Conservation (phyloP, 345 rosid species). For the Dipteronia dyeriana region DNA sequence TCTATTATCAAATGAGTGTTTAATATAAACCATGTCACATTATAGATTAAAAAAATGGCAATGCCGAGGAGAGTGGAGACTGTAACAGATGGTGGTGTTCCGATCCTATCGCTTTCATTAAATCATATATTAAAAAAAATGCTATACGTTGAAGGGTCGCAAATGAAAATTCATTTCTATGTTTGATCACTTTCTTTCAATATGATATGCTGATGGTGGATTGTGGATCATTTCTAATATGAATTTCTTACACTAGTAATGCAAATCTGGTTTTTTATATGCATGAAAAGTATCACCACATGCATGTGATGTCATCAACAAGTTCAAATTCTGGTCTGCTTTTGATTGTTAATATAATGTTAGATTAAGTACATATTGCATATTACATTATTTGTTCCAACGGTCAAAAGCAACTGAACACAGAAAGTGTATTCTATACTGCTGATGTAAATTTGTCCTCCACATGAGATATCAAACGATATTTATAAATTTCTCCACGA, state of each 20-base stretch:
- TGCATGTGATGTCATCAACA: neutral
- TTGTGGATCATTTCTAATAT: constrained; percentile 14
- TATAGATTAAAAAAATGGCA: neutral
- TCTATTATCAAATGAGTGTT: too few species aligned
- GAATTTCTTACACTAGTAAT: neutral
- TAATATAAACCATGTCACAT: neutral
- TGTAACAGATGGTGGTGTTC: neutral
- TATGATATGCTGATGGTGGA: constrained; percentile 28
- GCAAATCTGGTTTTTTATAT: neutral
- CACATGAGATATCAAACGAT: neutral
- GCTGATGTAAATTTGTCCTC: neutral
- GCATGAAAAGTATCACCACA: neutral
- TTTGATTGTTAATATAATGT: neutral
- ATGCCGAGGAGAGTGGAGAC: neutral
- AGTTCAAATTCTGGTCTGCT: constrained; percentile 8
- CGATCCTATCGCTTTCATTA: neutral
- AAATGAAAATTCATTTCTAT: constrained; percentile 5
- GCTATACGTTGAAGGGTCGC: neutral
- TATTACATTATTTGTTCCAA: neutral
- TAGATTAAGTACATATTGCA: neutral
- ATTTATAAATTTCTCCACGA: neutral
- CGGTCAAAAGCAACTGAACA: neutral
- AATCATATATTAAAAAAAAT: neutral
- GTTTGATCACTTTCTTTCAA: constrained; percentile 8
- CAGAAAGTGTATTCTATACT: neutral